Percentiles rank a stretch among this genome's conserved stretches.
These are phyloP conservation scores for Stagonosporopsis chrysanthemi DNA, from an alignment of 2,329 filamentous ascomycete genomes.

Conservation along the genomic window DNA sequence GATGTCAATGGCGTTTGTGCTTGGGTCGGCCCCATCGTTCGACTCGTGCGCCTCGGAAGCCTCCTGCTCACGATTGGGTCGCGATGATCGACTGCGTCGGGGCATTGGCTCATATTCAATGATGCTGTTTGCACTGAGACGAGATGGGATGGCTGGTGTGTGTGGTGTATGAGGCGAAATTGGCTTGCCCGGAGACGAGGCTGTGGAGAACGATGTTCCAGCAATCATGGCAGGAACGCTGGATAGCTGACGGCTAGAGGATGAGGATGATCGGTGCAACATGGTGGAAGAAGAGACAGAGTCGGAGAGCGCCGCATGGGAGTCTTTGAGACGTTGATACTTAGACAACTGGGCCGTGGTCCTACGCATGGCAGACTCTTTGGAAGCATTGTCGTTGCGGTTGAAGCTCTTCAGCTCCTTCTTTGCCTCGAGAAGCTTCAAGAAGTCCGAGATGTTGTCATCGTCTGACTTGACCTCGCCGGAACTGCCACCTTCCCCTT, in stretches of 20 bases:
- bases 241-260: constrained; percentile 76
- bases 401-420: constrained; percentile 87
- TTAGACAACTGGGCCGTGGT: constrained; percentile 82
- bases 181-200: constrained; percentile 87
- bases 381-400: constrained; percentile 63
- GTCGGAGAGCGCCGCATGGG: constrained; percentile 86
- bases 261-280: constrained; percentile 81
- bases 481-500: constrained; percentile 67
- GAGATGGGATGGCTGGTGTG: constrained; percentile 89
- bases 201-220: constrained; percentile 78
- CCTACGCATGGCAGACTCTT: constrained; percentile 74
- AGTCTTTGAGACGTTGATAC: constrained; percentile 89
- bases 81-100: constrained; percentile 40
- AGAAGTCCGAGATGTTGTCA: constrained; percentile 90
- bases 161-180: constrained; percentile 90
- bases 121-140: constrained; percentile 90
- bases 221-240: constrained; percentile 67
- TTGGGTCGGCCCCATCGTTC: constrained; percentile 50
- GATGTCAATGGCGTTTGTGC: constrained; percentile 74
- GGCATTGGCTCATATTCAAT: constrained; percentile 66
- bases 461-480: constrained; percentile 80
- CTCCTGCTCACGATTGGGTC: constrained; percentile 43
- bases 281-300: constrained; percentile 91
- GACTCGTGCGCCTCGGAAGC: constrained; percentile 35
- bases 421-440: constrained; percentile 86